Evolutionary conservation across 2,329 filamentous ascomycete genomes (phyloP).

Genomic region (Lasiodiplodia gonubiensis): DNA sequence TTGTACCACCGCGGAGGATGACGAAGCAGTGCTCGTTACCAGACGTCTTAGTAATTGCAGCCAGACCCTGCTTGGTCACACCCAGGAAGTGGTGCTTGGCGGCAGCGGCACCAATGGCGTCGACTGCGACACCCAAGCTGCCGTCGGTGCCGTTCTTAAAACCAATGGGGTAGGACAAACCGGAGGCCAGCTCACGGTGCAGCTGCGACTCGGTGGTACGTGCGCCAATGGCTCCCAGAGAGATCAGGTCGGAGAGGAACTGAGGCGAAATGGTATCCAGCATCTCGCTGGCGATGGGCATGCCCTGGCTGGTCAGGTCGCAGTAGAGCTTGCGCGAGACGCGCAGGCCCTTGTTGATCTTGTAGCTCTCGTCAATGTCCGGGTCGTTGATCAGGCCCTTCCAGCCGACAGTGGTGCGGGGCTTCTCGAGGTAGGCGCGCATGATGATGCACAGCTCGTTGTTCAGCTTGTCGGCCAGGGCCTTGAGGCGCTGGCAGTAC

Average conservation of each 20-base stretch:
- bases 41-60: conserved; percentile 88
- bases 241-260: conserved; percentile 95
- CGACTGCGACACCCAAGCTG: conserved; percentile 86
- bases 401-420: conserved; percentile 97
- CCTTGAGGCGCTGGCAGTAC: conserved; percentile 81
- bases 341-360: conserved; percentile 98
- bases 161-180: conserved; percentile 94
- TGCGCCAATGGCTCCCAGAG: conserved; percentile 92
- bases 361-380: conserved; percentile 94
- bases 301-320: conserved; percentile 82
- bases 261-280: conserved; percentile 98
- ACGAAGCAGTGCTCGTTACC: conserved; percentile 98
- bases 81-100: conserved; percentile 97
- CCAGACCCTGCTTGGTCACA: conserved; percentile 96
- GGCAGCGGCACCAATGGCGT: conserved; percentile 83
- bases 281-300: conserved; percentile 98
- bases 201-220: conserved; percentile 96
- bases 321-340: conserved; percentile 92
- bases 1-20: conserved; percentile 88
- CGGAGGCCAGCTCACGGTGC: conserved; percentile 93
- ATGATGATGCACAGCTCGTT: conserved; percentile 91
- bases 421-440: conserved; percentile 99
- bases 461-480: conserved; percentile 77
- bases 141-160: conserved; percentile 99
- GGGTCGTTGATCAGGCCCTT: conserved; percentile 99